Base-by-base conservation (phyloP, 352 stramenopile genomes). In the Globisporangium cederbergense region DNA sequence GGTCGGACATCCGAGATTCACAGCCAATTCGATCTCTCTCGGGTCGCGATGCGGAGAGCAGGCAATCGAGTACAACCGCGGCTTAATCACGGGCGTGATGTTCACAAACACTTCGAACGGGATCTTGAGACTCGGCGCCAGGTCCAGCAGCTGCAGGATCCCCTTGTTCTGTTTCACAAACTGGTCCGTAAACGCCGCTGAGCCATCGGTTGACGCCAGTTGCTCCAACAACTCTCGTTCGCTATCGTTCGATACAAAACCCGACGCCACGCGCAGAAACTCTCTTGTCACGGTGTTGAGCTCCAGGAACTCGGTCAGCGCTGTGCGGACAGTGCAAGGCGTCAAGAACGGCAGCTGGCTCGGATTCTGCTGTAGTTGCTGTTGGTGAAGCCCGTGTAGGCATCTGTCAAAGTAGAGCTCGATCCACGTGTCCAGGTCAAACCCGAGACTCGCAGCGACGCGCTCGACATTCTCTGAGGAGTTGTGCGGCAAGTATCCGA, bases 21-120 rank as follows among this genome's bases (percentile, higher is more conserved):
- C 86, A 0, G 90, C 97, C 53, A 98, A 72, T 50, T 98, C 89
- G 38, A 98, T 83, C 4, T 75, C 72, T 2, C 76, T 79, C 4
- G 91, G 82, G 72, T 30, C 88, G 65, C 49, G 65, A 66, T 14
- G 79, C 74, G n/a, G 89, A 18, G 62, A 98, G 1, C 89, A 98
- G 1, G 90, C 86, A 62, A 99, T 98, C 1, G 95, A 98, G 72
- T 98, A 99, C 55, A 95, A 89, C 1, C 96, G 80, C 9, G 96
- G 92, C 62, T 96, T 87, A 32, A 98, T 79, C 25, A 83, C 69
- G 14, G 91, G 90, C 36, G 85, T 79, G 28, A 98, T 65, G 59
- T 93, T 82, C 51, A 84, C 74, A 18, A 99, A 80, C 25, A 98
- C 91, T 47, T 74, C 67, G n/a, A 82, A 74, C 0, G 75, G 71